Base-by-base conservation (phyloP, 495 filamentous ascomycete genomes). In the Daldinia loculata region DNA sequence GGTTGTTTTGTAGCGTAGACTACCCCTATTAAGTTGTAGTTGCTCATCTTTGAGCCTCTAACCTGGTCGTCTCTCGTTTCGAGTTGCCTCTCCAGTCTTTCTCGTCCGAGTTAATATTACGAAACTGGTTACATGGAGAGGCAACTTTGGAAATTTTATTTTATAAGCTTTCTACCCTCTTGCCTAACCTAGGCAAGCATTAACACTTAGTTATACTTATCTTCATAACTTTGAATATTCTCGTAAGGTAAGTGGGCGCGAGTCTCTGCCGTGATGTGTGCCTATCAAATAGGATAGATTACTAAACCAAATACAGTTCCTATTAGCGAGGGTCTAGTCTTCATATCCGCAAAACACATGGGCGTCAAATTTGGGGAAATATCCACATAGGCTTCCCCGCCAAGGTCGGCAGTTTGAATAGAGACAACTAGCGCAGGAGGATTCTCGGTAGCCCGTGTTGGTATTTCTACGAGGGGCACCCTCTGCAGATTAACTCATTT, bases 371-470 rank as follows among this genome's bases (percentile, higher is more conserved):
- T 68, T 41, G 32, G 64, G 60, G 64, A 30, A 60, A 68, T 66
- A 68, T 61, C 70, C 64, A 72, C 70, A 61, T 65, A 24, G 60
- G 30, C 17, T 68, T 68, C 70, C 70, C 64, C 70, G 70, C 70
- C 70, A 68, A 67, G 61, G n/a, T 68, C 70, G 70, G 70, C 70
- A 72, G 63, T 72, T 72, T 67, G 60, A 24, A 66, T 60, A 50
- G 55, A 68, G 60, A 27, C 32, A 55, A 29, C 19, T 63, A 63
- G 29, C 14, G 45, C 36, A 61, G 29, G 12, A 57, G 9, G 52
- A 55, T 22, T 53, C 32, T 61, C 51, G 43, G 22, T 32, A 52
- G 59, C 4, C 36, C 53, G n/a, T 63, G 34, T 51, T 64, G 19
- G 43, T 72, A 72, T 68, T 65, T 57, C 55, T 67, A 19, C 38